Conservation (phyloP, 1,284 basidiomycete species). For the Fomitopsis palustris region DNA sequence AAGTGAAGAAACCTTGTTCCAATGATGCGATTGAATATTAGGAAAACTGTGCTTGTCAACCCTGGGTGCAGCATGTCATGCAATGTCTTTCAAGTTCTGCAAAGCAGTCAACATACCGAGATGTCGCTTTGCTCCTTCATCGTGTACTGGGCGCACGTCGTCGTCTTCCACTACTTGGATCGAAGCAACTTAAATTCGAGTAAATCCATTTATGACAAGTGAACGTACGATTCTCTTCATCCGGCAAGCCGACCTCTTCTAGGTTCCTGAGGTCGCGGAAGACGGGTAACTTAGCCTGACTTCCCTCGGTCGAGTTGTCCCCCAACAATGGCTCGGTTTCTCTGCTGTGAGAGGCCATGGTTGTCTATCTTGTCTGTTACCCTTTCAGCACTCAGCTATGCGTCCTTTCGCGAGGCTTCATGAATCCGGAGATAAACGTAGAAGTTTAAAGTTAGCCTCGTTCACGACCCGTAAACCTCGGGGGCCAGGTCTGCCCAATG, state of each 20-base stretch:
- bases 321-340: neutral
- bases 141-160: neutral
- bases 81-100: neutral
- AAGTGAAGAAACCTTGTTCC: conserved; percentile 58
- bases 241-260: neutral
- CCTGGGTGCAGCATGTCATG: conserved; percentile 29
- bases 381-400: neutral
- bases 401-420: neutral
- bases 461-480: neutral
- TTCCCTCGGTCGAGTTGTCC: neutral
- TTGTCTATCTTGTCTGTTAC: neutral
- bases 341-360: neutral
- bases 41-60: conserved; percentile 55
- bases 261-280: neutral
- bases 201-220: neutral
- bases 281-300: neutral
- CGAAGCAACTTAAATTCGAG: neutral
- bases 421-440: no score
- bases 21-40: conserved; percentile 76
- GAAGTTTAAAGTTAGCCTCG: neutral
- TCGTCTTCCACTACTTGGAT: neutral
- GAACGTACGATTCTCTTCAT: neutral
- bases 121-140: neutral
- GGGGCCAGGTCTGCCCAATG: neutral
- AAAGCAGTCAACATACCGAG: neutral